phyloP scores from a whole-genome alignment of 2,329 filamentous ascomycete genomes.

The Leptodontidium sp. region DNA sequence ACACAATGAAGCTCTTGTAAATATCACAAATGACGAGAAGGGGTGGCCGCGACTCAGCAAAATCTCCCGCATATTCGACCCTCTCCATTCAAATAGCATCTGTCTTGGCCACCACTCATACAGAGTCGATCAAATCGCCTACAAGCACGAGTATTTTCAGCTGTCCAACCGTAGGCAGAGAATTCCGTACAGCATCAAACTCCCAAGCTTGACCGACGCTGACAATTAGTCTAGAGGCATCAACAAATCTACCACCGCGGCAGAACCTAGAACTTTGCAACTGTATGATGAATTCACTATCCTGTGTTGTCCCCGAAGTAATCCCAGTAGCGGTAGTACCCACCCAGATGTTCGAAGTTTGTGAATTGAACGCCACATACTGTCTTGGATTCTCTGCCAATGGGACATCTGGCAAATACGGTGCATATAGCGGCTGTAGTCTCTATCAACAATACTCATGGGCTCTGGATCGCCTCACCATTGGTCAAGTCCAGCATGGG shows the following conservation, averaged over 20 bases:
- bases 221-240: not conserved
- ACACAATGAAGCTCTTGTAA: not conserved
- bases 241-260: conserved; percentile 3
- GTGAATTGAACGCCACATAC: not conserved
- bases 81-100: not conserved
- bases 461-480: conserved; percentile 11
- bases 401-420: conserved; percentile 6
- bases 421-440: conserved; percentile 14
- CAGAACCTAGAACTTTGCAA: conserved; percentile 3
- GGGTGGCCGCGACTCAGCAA: not conserved
- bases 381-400: conserved; percentile 4
- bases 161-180: conserved; percentile 7
- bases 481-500: not conserved
- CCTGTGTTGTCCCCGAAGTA: conserved; percentile 3
- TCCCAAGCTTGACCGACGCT: not conserved
- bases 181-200: not conserved
- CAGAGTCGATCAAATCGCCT: too few relatives aligned
- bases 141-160: not conserved
- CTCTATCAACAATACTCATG: conserved; percentile 12
- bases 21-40: not conserved
- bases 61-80: not conserved
- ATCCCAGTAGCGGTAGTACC: not conserved
- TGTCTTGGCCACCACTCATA: too few relatives aligned
- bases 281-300: conserved; percentile 18
- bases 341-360: not conserved